phyloP scores from a whole-genome alignment of 371 early-diverging fungal genomes.

The Actinomortierella wolfii region DNA sequence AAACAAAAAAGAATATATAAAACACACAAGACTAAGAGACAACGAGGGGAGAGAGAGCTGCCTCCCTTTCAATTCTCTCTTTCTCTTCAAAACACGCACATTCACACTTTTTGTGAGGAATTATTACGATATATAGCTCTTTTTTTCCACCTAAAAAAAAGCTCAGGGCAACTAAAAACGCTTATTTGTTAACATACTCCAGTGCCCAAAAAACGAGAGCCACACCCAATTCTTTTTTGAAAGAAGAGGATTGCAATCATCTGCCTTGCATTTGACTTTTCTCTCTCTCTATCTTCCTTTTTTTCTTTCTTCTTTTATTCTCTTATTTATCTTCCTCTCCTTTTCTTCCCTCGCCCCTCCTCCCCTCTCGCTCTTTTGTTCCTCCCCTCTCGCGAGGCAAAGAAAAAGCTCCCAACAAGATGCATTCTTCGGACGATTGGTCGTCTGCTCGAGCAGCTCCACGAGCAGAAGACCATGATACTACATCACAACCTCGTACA shows the following conservation, averaged over 20 bases:
- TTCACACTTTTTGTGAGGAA: no score
- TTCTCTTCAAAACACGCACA: no score
- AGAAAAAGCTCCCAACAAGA: background rate
- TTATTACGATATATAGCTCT: no score
- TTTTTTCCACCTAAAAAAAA: no score
- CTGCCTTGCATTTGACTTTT: background rate
- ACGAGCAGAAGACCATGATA: background rate
- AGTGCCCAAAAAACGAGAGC: no score
- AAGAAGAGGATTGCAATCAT: background rate
- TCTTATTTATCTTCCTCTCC: background rate
- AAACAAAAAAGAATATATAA: no score
- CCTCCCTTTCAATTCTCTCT: no score
- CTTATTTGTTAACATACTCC: no score
- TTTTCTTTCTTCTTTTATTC: background rate
- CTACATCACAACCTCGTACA: background rate
- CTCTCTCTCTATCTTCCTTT: background rate
- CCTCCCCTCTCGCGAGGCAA: background rate
- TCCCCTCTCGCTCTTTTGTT: constrained; percentile 1
- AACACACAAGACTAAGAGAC: no score
- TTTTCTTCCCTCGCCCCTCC: background rate
- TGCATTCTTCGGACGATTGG: background rate
- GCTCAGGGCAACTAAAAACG: no score
- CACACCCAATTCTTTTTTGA: no score
- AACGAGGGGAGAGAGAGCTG: no score
- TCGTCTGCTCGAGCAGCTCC: background rate